Base-by-base conservation (phyloP, 768 basidiomycete genomes). In the Ramaria sp. region DNA sequence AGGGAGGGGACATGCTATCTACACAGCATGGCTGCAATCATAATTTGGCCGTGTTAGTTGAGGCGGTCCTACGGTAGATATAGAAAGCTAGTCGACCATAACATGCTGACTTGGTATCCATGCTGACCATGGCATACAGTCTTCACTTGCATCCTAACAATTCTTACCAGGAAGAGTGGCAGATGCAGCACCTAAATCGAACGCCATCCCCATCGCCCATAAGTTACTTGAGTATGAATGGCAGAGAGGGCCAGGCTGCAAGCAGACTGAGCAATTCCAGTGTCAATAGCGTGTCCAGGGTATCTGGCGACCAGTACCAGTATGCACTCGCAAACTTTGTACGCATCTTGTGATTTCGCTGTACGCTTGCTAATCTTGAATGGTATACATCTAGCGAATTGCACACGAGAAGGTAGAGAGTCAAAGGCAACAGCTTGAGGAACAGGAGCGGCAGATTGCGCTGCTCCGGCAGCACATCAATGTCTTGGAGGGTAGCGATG, bases 371-470 rank as follows among this genome's bases (percentile, higher is more conserved):
- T 13, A 33, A 46, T 30, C 34, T 19, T 38, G 22, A 41, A 43
- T 42, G 22, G 41, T 37, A 19, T 54, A 37, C 33, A 30, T 30
- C 31, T 65, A 88, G 88, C 80, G 87, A 54, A 86, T 91, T 66
- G 89, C 89, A 30, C 89, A 91, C 73, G 84, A 91, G 69, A 90
- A 87, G 68, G 89, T 91, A 62, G 89, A 91, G 68, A 80, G 85
- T 62, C 89, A 91, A 66, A 75, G 89, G 12, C 65, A 64, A 12
- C 88, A 91, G 65, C 78, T 91, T 19, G 84, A 89, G 64, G 85
- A 88, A 66, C 89, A 91, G 66, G 90, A 92, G 61, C 75, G 81
- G 60, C 88, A 91, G 67, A 83, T 91, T 47, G 91, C 88, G 1
- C 72, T 75, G 39, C 76, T 91, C 27, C 75, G 85, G 43, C 76